Percentiles rank a stretch among this genome's conserved stretches.
These are phyloP conservation scores for Penicillium lagena DNA, from an alignment of 495 filamentous ascomycete genomes.

Conservation along the genomic window DNA sequence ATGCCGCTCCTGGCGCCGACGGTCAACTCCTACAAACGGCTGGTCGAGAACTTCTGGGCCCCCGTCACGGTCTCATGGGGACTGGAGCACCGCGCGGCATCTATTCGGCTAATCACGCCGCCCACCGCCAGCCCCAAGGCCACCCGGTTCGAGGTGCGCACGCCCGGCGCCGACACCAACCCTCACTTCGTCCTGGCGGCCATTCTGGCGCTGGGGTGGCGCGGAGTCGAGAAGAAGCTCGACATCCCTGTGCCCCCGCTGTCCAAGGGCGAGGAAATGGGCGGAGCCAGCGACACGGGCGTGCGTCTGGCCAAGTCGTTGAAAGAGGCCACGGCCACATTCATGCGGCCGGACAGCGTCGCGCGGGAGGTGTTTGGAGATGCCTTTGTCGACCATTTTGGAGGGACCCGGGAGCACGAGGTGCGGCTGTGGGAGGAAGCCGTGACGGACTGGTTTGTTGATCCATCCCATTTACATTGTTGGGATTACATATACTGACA, in stretches of 20 bases:
- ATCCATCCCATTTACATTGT: neutral
- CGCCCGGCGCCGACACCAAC: conserved; percentile 87
- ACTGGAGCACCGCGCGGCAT: conserved; percentile 88
- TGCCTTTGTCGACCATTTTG: conserved; percentile 92
- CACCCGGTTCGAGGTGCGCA: conserved; percentile 86
- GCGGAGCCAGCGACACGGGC: conserved; percentile 51
- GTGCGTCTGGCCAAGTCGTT: conserved; percentile 72
- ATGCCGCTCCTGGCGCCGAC: conserved; percentile 95
- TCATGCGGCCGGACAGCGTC: conserved; percentile 68
- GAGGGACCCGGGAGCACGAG: conserved; percentile 89
- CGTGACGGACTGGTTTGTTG: conserved; percentile 81
- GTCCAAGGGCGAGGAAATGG: conserved; percentile 72
- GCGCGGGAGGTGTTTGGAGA: conserved; percentile 90
- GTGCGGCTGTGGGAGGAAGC: conserved; percentile 88
- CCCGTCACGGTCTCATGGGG: conserved; percentile 98
- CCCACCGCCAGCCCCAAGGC: conserved; percentile 76
- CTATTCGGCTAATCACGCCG: conserved; percentile 81
- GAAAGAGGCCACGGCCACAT: conserved; percentile 71
- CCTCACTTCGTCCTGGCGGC: conserved; percentile 83
- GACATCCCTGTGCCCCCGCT: conserved; percentile 77
- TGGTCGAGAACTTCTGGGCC: conserved; percentile 99
- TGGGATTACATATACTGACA: conserved; percentile 6
- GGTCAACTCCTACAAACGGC: conserved; percentile 92
- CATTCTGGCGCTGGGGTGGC: conserved; percentile 77
- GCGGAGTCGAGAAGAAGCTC: conserved; percentile 85